These are phyloP conservation scores for Sicyos baderoa DNA, from an alignment of 306 rosid species.

Conservation along the genomic window DNA sequence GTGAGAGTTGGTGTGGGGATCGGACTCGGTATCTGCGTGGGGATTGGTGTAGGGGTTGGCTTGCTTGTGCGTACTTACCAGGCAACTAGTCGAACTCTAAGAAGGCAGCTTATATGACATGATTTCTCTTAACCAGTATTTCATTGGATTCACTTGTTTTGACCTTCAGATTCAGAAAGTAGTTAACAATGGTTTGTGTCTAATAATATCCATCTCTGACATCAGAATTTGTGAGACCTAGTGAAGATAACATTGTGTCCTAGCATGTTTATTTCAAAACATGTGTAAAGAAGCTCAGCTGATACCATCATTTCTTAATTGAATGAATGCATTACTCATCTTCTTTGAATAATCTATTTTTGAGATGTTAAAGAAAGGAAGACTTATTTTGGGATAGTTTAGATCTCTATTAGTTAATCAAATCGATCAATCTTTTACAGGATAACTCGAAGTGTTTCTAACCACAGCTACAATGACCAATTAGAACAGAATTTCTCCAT, in stretches of 20 bases:
- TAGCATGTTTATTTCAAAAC: conserved; percentile 1
- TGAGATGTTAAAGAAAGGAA: neutral
- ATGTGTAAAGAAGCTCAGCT: conserved; percentile 1
- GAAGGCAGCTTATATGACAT: conserved; percentile 32
- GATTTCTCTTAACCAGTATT: conserved; percentile 9
- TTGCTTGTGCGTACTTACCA: conserved; percentile 48
- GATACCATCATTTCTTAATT: neutral
- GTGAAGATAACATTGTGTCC: conserved; percentile 10
- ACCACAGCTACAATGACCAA: conserved; percentile 3
- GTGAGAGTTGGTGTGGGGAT: conserved; percentile 72
- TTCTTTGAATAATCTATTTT: neutral
- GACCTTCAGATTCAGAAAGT: neutral
- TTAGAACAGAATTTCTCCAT: conserved; percentile 1
- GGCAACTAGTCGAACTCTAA: conserved; percentile 38
- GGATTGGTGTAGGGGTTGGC: conserved; percentile 49
- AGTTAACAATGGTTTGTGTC: neutral
- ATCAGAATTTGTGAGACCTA: neutral
- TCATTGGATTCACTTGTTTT: conserved; percentile 4
- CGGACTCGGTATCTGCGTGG: conserved; percentile 53
- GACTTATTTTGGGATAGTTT: neutral
- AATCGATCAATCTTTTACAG: neutral
- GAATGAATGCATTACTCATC: neutral
- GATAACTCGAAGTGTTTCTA: neutral
- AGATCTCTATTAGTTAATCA: neutral
- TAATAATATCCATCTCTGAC: conserved; percentile 11